phyloP scores from a whole-genome alignment of 371 early-diverging fungal species.

The Circinella umbellata region DNA sequence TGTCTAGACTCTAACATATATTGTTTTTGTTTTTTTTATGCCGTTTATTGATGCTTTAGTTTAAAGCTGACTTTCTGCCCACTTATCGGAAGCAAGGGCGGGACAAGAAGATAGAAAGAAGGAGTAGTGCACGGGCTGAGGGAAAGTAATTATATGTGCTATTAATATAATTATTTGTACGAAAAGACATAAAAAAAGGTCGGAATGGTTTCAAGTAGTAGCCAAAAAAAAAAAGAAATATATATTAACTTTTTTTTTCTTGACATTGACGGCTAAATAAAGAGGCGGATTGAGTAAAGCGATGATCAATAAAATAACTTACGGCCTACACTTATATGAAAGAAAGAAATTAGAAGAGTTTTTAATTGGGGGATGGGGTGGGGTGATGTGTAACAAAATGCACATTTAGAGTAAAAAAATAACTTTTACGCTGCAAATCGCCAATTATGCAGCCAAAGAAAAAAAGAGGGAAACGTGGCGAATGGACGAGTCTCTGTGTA shows the following conservation, averaged over 20 bases:
- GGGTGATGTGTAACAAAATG: neutral
- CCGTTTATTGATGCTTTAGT: neutral
- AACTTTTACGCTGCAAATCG: neutral
- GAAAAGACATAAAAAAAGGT: no score
- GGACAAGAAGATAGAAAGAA: neutral
- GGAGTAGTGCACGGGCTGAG: neutral
- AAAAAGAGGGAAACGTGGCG: slow-evolving; percentile 11
- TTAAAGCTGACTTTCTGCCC: neutral
- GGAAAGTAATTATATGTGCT: neutral
- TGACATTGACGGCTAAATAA: neutral
- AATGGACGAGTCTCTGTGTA: slow-evolving; percentile 2
- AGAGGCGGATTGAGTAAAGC: neutral
- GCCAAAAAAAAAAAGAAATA: neutral
- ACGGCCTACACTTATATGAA: neutral
- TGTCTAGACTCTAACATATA: no score
- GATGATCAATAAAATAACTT: no score
- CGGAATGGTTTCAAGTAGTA: neutral
- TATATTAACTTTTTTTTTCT: neutral
- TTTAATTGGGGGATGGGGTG: neutral
- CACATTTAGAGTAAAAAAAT: neutral
- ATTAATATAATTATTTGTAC: neutral
- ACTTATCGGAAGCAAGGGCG: slow-evolving; percentile 4
- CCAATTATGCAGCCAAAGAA: neutral
- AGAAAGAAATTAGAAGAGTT: no score
- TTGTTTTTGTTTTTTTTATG: no score